phyloP scores from a whole-genome alignment of 306 rosid species.

The Adenanthera pavonina region DNA sequence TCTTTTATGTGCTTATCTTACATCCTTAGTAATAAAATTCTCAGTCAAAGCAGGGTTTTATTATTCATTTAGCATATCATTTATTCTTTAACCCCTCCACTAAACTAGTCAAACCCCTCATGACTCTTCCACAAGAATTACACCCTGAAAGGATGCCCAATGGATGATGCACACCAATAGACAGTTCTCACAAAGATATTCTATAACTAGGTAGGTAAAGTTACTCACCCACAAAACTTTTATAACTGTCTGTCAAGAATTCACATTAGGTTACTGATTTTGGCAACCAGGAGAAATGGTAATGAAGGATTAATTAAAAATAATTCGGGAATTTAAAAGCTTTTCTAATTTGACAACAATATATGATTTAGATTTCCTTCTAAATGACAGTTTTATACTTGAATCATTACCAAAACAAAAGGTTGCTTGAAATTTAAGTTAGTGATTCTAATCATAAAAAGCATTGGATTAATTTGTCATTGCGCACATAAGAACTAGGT shows the following conservation, averaged over 20 bases:
- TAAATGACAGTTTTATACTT: conserved; percentile 4
- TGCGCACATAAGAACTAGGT: background rate
- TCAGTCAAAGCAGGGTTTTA: background rate
- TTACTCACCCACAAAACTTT: conserved; percentile 12
- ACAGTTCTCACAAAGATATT: conserved; percentile 13
- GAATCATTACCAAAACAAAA: background rate
- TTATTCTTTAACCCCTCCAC: background rate
- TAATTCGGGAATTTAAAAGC: background rate
- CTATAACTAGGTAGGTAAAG: conserved; percentile 2
- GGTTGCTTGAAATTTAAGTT: background rate
- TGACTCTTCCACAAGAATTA: background rate
- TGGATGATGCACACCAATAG: conserved; percentile 12
- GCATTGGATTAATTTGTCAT: conserved; percentile 20
- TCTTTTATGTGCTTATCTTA: conserved; percentile 17
- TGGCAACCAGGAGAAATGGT: conserved; percentile 21
- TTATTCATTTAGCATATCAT: conserved; percentile 6
- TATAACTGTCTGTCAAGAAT: background rate
- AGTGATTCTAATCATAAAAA: conserved; percentile 16
- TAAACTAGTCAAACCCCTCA: background rate
- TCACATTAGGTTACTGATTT: conserved; percentile 5
- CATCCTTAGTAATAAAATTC: background rate
- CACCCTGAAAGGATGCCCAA: background rate
- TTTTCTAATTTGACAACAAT: conserved; percentile 6
- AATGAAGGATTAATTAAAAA: conserved; percentile 4
- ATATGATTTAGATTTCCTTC: conserved; percentile 21